These are phyloP conservation scores for Helminthosporium solani DNA, from an alignment of 2,329 filamentous ascomycete species.

Conservation along the genomic window DNA sequence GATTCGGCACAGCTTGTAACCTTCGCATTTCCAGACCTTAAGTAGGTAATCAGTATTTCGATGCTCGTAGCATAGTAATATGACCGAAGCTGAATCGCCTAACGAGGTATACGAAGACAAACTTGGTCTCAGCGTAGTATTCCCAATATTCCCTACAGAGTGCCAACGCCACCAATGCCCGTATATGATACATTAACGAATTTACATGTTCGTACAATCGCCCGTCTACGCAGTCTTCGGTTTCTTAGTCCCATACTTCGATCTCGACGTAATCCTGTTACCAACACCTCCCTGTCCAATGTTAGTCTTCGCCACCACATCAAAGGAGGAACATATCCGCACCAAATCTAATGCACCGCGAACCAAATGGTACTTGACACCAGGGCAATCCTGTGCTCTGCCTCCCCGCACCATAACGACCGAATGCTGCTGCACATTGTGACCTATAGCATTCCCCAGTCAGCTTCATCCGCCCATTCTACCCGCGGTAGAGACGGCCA, in stretches of 20 bases:
- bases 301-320: constrained; percentile 21
- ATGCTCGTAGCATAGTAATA: too few species aligned
- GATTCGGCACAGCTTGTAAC: too few species aligned
- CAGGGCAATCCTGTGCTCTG: constrained; percentile 92
- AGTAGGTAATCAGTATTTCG: too few species aligned
- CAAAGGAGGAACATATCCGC: constrained; percentile 50
- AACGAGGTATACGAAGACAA: too few species aligned
- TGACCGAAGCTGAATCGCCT: too few species aligned
- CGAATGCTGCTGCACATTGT: constrained; percentile 98
- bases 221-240: constrained; percentile 62
- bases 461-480: too few species aligned
- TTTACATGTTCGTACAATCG: constrained; percentile 13
- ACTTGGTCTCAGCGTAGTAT: too few species aligned
- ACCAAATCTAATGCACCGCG: constrained; percentile 91
- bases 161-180: constrained; percentile 23
- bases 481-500: too few species aligned
- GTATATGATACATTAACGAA: constrained; percentile 30
- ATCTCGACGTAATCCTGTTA: constrained; percentile 78
- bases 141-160: too few species aligned
- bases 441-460: constrained; percentile 53
- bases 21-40: too few species aligned
- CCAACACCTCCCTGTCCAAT: constrained; percentile 77
- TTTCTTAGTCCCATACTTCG: constrained; percentile 99
- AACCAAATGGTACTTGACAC: constrained; percentile 94
- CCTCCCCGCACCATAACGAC: constrained; percentile 95